phyloP scores from a whole-genome alignment of 805 yeast species.

The Candida mattraensis region DNA sequence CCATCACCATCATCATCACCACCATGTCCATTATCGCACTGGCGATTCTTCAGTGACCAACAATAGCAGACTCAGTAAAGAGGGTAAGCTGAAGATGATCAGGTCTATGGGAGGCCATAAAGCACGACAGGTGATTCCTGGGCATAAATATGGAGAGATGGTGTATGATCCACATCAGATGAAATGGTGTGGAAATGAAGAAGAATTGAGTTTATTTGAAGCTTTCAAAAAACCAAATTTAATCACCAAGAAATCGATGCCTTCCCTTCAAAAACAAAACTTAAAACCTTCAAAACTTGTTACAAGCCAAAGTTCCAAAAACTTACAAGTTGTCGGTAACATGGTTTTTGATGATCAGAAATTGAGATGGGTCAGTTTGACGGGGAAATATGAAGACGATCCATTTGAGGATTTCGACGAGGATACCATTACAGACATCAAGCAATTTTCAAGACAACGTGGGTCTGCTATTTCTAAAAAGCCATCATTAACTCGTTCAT shows the following conservation, averaged over 20 bases:
- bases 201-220: slow-evolving; percentile 54
- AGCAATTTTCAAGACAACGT: slow-evolving; percentile 16
- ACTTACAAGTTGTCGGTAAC: slow-evolving; percentile 47
- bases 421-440: slow-evolving; percentile 22
- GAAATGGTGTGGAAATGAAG: slow-evolving; percentile 68
- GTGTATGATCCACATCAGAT: slow-evolving; percentile 50
- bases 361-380: slow-evolving; percentile 57
- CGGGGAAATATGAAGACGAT: slow-evolving; percentile 40
- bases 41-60: slow-evolving; percentile 14
- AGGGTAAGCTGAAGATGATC: slow-evolving; percentile 33
- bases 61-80: slow-evolving; percentile 28
- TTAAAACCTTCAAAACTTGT: too few relatives aligned
- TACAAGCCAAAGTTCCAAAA: slow-evolving; percentile 19
- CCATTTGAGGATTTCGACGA: slow-evolving; percentile 55
- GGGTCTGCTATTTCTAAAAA: background rate
- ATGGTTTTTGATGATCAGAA: slow-evolving; percentile 62
- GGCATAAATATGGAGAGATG: slow-evolving; percentile 43
- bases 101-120: slow-evolving; percentile 28
- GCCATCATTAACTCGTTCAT: too few relatives aligned
- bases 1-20: slow-evolving; percentile 9
- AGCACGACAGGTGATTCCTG: slow-evolving; percentile 28
- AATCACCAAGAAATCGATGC: slow-evolving; percentile 27
- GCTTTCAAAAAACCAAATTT: slow-evolving; percentile 38
- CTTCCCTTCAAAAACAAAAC: too few relatives aligned
- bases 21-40: slow-evolving; percentile 2